Conservation (phyloP, 805 yeast genomes). For the Candida tallmaniae region DNA sequence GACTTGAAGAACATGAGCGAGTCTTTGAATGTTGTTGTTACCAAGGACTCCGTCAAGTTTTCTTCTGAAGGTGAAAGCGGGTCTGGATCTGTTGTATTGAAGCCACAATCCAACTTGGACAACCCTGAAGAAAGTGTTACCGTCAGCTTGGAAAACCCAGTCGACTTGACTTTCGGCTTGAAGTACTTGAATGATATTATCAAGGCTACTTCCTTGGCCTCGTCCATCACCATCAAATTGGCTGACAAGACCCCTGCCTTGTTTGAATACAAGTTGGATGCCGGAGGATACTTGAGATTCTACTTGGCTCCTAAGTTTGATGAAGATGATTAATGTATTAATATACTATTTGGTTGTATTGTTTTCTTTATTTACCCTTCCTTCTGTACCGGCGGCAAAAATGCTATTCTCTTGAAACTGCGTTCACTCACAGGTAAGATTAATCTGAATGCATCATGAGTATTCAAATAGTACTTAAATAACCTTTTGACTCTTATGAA, state of each 20-base stretch:
- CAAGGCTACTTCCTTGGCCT: conserved; percentile 79
- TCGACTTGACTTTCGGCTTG: conserved; percentile 84
- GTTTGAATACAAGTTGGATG: conserved; percentile 83
- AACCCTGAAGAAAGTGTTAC: conserved; percentile 69
- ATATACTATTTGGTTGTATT: conserved; percentile 1
- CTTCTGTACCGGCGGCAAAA: conserved; percentile 2
- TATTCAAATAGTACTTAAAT: conserved; percentile 82
- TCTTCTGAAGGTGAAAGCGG: conserved; percentile 90
- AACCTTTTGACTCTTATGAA: conserved; percentile 71
- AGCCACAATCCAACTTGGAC: conserved; percentile 80
- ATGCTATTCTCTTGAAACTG: conserved; percentile 42
- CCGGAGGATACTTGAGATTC: conserved; percentile 87
- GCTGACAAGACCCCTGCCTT: conserved; percentile 91
- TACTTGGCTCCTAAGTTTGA: conserved; percentile 97
- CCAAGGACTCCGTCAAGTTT: conserved; percentile 89
- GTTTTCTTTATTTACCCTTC: not conserved
- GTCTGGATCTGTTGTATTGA: conserved; percentile 77
- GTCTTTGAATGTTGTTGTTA: conserved; percentile 77
- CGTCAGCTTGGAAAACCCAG: conserved; percentile 81
- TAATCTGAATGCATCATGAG: conserved; percentile 88
- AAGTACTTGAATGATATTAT: conserved; percentile 88
- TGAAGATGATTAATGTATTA: conserved; percentile 60
- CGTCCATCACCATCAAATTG: conserved; percentile 75
- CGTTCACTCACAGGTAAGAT: conserved; percentile 73
- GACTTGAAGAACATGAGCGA: conserved; percentile 86